phyloP scores from a whole-genome alignment of 2,329 filamentous ascomycete genomes.

The Colletotrichum brevisporum region DNA sequence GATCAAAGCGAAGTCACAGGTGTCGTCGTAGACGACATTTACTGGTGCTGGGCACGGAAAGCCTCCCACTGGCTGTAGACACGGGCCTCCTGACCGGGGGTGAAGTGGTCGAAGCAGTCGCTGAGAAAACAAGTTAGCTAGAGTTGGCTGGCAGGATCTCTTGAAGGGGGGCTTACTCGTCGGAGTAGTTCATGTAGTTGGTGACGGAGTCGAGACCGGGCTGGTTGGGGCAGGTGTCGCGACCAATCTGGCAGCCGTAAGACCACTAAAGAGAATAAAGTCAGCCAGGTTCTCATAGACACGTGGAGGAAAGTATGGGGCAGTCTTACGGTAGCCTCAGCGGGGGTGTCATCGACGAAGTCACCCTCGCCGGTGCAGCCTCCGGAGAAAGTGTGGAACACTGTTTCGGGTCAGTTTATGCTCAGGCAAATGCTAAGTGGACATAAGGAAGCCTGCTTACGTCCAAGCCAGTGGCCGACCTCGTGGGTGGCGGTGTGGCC shows the following conservation, averaged over 20 bases:
- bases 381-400: slow-evolving; percentile 63
- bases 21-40: background rate
- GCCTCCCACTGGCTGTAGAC: slow-evolving; percentile 48
- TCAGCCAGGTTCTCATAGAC: too few relatives aligned
- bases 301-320: too few relatives aligned
- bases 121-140: slow-evolving; percentile 40
- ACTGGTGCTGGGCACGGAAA: slow-evolving; percentile 44
- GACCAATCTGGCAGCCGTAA: slow-evolving; percentile 52
- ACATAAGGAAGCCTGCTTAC: background rate
- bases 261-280: too few relatives aligned
- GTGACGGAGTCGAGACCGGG: slow-evolving; percentile 53
- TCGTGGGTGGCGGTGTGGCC: slow-evolving; percentile 57
- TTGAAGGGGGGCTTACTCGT: slow-evolving; percentile 52
- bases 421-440: too few relatives aligned
- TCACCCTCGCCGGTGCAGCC: slow-evolving; percentile 53
- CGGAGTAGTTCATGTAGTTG: slow-evolving; percentile 58
- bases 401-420: background rate
- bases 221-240: slow-evolving; percentile 52
- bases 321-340: slow-evolving; percentile 48
- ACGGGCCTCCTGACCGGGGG: slow-evolving; percentile 54
- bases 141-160: background rate
- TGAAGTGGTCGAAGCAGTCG: slow-evolving; percentile 61
- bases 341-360: slow-evolving; percentile 57
- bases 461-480: slow-evolving; percentile 63
- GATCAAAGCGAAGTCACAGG: too few relatives aligned